phyloP scores from a whole-genome alignment of 2,329 filamentous ascomycete genomes.

The Penicillium sp. region DNA sequence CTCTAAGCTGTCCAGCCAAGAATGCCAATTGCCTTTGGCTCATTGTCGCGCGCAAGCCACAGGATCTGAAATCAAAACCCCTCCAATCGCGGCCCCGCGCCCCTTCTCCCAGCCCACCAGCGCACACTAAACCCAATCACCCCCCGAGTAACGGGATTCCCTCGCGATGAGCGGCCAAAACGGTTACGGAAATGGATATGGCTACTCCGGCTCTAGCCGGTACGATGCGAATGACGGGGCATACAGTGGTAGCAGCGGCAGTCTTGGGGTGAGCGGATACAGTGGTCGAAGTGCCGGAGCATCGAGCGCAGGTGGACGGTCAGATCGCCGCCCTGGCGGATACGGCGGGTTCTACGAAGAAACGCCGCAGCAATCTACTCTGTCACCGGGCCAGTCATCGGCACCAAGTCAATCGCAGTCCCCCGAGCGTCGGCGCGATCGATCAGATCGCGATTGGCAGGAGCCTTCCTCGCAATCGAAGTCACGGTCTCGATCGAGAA shows the following conservation, averaged over 20 bases:
- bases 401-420: constrained; percentile 30
- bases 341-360: constrained; percentile 47
- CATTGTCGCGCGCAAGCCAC: constrained; percentile 20
- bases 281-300: constrained; percentile 21
- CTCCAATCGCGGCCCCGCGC: constrained; percentile 13
- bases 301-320: constrained; percentile 22
- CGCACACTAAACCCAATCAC: constrained; percentile 8
- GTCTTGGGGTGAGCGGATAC: constrained; percentile 37
- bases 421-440: constrained; percentile 36
- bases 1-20: constrained; percentile 11
- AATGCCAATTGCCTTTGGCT: constrained; percentile 26
- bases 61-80: constrained; percentile 12
- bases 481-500: constrained; percentile 38
- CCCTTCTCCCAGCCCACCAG: constrained; percentile 19
- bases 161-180: constrained; percentile 39
- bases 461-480: constrained; percentile 19
- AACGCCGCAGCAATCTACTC: constrained; percentile 28
- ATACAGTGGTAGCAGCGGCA: constrained; percentile 33
- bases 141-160: constrained; percentile 1
- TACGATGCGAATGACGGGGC: constrained; percentile 37
- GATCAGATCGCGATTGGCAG: constrained; percentile 32
- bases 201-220: constrained; percentile 37
- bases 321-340: constrained; percentile 44
- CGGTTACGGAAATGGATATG: constrained; percentile 41
- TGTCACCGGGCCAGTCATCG: constrained; percentile 31